Conservation (phyloP, 192 early-diverging fungal species). For the Funneliformis geosporum region DNA sequence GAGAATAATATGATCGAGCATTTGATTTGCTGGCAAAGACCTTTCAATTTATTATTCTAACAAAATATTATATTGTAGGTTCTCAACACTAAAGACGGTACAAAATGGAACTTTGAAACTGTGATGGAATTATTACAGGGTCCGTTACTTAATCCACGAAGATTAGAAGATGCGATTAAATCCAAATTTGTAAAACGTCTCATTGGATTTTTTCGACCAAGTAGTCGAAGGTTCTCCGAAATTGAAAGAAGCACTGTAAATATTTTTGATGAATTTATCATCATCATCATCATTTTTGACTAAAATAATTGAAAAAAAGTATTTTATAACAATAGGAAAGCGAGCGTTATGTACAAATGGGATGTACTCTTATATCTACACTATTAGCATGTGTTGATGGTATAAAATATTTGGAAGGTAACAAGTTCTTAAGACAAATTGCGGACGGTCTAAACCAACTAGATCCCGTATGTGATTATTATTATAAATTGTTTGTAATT, state of each 20-base stretch:
- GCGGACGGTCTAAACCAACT: constrained; percentile 73
- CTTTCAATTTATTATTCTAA: neutral
- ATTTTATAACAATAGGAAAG: constrained; percentile 16
- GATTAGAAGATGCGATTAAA: constrained; percentile 75
- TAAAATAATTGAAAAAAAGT: neutral
- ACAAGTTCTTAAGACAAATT: constrained; percentile 70
- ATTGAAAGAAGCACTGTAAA: constrained; percentile 11
- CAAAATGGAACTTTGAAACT: constrained; percentile 80
- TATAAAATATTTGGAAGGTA: constrained; percentile 65
- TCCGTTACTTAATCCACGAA: constrained; percentile 67
- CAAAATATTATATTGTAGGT: constrained; percentile 44
- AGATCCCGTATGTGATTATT: constrained; percentile 62
- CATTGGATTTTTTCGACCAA: constrained; percentile 72
- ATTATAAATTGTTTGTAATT: constrained; percentile 5
- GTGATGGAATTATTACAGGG: constrained; percentile 77
- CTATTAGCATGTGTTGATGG: constrained; percentile 66
- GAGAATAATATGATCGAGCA: too few species aligned
- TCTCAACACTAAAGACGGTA: constrained; percentile 67
- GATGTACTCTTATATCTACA: constrained; percentile 69
- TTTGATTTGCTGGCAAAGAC: too few species aligned
- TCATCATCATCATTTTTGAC: neutral
- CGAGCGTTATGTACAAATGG: constrained; percentile 58
- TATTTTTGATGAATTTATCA: neutral
- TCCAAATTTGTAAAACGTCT: constrained; percentile 75
- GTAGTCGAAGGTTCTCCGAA: constrained; percentile 70